Evolutionary conservation across 148 eudicot genomes (phyloP), one percentile per base, ranked within the genome.

Genomic region (Fagopyrum homotropicum): DNA sequence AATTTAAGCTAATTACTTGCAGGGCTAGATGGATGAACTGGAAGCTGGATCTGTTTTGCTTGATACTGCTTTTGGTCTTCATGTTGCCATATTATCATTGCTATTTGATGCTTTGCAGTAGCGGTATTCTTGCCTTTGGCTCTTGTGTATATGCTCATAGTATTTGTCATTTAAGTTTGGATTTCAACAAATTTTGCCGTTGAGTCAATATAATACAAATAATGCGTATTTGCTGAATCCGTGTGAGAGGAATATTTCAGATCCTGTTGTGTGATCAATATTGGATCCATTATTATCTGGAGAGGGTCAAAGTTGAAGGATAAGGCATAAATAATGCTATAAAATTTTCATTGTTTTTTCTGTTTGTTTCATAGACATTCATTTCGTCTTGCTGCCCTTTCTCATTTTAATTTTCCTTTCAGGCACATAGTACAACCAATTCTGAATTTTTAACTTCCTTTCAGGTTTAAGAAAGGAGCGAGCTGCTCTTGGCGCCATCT

Each of bases 11-110:
- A 5, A 66, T 66, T 66, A 6, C 71, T 40, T 88, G 83, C 80
- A 95, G 98, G 91, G 89, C 98, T 17, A 85, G 98, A 68, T 95
- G 96, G 93, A 83, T 95, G 84, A 95, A 95, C 84, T 95, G 98
- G 98, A 95, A 92, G 88, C 82, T 92, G 83, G 98, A 95, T 79
- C 80, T 95, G 83, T 92, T 95, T 79, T 95, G 96, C 82, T 82
- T 95, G 82, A 95, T 95, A 73, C 75, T 89, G 83, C 81, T 95
- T 49, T 86, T 95, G 51, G 97, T 95, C 59, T 95, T 95, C 84
- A 87, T 95, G 96, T 79, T 95, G 77, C 97, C 98, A 9, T 95
- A 95, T 82, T 95, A 92, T 80, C 98, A 95, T 78, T 95, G 98
- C 76, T 92, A 90, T 81, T 80, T 95, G 89, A 95, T 95, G 98